phyloP scores from a whole-genome alignment of 805 yeast species.

The Millerozyma miso region DNA sequence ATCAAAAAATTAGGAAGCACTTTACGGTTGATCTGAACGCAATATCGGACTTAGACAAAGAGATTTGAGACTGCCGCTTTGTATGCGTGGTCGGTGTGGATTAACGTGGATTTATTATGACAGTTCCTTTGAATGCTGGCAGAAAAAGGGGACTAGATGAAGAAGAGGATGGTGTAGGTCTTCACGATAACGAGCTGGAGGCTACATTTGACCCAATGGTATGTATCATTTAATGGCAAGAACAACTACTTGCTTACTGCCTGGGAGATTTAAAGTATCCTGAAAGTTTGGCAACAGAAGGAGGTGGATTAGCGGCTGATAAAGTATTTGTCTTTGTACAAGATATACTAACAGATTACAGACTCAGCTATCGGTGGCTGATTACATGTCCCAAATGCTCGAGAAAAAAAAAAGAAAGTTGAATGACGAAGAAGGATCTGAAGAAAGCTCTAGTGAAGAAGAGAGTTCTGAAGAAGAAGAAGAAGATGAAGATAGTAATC shows the following conservation, averaged over 20 bases:
- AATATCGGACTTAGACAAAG: too few species aligned
- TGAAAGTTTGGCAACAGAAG: too few species aligned
- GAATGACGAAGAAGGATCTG: constrained; percentile 9
- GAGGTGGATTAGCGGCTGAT: background rate
- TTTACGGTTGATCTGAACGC: too few species aligned
- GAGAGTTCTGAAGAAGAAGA: constrained; percentile 6
- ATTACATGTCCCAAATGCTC: constrained; percentile 12
- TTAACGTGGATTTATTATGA: background rate
- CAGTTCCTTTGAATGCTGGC: background rate
- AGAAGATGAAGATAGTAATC: constrained; percentile 11
- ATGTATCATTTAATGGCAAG: background rate
- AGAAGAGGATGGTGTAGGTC: background rate
- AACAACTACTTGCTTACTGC: too few species aligned
- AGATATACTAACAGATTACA: constrained; percentile 6
- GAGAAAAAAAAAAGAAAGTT: constrained; percentile 9
- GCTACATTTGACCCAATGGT: background rate
- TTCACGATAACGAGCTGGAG: background rate
- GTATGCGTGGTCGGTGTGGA: background rate
- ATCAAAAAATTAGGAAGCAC: too few species aligned
- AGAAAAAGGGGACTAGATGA: background rate
- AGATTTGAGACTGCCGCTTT: too few species aligned
- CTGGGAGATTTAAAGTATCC: too few species aligned
- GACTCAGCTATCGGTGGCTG: constrained; percentile 9
- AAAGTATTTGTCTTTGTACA: too few species aligned
- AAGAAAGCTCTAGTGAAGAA: constrained; percentile 4